Evolutionary conservation across 2,329 filamentous ascomycete species (phyloP), one percentile per base, ranked within the genome.

Genomic region (Trematosphaeria pertusa): DNA sequence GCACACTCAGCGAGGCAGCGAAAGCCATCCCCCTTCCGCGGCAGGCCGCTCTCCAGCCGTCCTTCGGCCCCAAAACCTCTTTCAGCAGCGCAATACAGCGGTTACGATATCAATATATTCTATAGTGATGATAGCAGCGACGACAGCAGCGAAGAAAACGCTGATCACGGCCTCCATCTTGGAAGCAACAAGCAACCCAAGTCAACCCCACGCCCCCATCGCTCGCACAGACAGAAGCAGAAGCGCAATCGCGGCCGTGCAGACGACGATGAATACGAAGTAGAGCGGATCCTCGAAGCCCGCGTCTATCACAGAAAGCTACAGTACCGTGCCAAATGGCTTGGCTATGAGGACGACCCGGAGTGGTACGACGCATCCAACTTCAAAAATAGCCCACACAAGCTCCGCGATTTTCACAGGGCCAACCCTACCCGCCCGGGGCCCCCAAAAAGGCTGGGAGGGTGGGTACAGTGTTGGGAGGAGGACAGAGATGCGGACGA

Each of bases 401-500:
- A 30, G 20, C 50, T 54, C 22, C 28, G 18, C 21, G 39, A 43
- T 19, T 54, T 54, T 47, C 37, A 56, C 22, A 14, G 3, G 19
- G 43, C 37, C 24, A 49, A 56, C 14, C 26, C 54, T 38, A 32
- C 32, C 28, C 26, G 30, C 26, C 45, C 24, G 17, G 48, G 50
- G 22, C 47, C 50, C 31, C 50, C 22, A 36, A 36, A 19, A 50
- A 45, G 42, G 46, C 36, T 57, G 19, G 41, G 44, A 18, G 9
- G 19, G 11, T 55, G 39, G 46, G 20, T 44, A 39, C 11, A 47
- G 36, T 53, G 48, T 35, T 58, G 44, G 49, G 41, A 58, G 33
- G 37, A 51, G 33, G 52, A 50, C n/a, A 51, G 44, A 21, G 46
- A 58, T 39, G 41, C 46, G 19, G 44, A 33, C 19, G 33, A 56